Evolutionary conservation across 306 rosid species (phyloP).

Genomic region (Citrullus amarus): DNA sequence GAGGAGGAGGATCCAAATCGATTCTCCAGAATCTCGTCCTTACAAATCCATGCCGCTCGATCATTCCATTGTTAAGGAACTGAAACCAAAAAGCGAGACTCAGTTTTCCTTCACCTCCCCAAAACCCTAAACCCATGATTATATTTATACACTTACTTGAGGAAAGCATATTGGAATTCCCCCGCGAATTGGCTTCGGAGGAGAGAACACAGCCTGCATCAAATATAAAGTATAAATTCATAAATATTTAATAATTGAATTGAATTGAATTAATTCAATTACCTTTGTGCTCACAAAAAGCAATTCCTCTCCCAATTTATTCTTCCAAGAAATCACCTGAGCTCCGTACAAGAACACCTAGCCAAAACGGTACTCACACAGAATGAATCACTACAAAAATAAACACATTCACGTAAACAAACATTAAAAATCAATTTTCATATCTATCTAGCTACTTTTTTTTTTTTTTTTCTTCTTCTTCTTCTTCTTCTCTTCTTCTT

Average conservation of each 20-base stretch:
- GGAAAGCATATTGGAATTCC: conserved; percentile 80
- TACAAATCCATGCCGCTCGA: conserved; percentile 69
- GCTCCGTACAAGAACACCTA: conserved; percentile 65
- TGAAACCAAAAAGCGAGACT: conserved; percentile 11
- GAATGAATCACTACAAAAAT: background rate
- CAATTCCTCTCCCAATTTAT: conserved; percentile 56
- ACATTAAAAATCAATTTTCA: too few species aligned
- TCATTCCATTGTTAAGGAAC: conserved; percentile 50
- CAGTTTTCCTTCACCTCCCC: too few species aligned
- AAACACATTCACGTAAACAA: too few species aligned
- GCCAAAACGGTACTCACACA: background rate
- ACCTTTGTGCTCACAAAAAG: conserved; percentile 71
- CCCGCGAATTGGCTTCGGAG: conserved; percentile 69
- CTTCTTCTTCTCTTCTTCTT: too few species aligned
- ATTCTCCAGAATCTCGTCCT: conserved; percentile 58
- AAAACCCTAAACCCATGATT: background rate
- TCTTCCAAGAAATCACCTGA: conserved; percentile 76
- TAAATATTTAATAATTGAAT: too few species aligned
- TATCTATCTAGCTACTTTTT: too few species aligned
- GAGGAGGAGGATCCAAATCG: conserved; percentile 64
- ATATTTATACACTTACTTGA: conserved; percentile 30
- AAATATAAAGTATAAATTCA: too few species aligned
- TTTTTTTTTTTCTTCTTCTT: too few species aligned
- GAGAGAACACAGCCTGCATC: conserved; percentile 44
- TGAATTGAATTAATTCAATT: too few species aligned